These are phyloP conservation scores for Vigna angularis DNA, from an alignment of 306 rosid species.

Conservation along the genomic window DNA sequence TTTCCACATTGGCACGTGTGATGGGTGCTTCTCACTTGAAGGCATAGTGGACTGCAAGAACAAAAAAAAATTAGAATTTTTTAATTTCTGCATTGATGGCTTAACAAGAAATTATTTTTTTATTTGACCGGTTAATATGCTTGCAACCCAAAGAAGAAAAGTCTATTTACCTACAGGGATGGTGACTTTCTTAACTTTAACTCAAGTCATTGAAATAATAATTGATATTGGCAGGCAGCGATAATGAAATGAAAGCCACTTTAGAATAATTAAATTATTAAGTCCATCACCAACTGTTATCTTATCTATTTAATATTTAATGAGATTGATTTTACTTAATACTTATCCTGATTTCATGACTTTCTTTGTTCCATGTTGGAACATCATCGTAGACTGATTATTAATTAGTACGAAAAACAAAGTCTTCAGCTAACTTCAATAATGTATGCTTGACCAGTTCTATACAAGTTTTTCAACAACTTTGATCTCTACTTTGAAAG, in stretches of 20 bases:
- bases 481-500: background rate
- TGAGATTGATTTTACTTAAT: background rate
- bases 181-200: background rate
- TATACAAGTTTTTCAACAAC: conserved; percentile 25
- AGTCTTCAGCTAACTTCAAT: conserved; percentile 26
- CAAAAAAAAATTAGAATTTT: too few relatives aligned
- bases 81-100: background rate
- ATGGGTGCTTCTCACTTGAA: conserved; percentile 67
- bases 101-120: background rate
- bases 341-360: background rate
- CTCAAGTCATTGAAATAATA: background rate
- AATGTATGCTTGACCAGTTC: conserved; percentile 24
- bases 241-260: background rate
- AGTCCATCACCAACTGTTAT: background rate
- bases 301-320: background rate
- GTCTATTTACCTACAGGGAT: background rate
- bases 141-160: background rate
- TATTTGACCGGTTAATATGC: background rate
- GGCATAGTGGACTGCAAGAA: conserved; percentile 64
- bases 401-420: conserved; percentile 2
- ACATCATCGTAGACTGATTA: conserved; percentile 31
- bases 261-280: background rate
- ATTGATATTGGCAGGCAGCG: background rate
- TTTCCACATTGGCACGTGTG: conserved; percentile 65
- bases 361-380: background rate